These are phyloP conservation scores for Trichosporon asahii DNA, from an alignment of 1,284 basidiomycete species.

Conservation along the genomic window DNA sequence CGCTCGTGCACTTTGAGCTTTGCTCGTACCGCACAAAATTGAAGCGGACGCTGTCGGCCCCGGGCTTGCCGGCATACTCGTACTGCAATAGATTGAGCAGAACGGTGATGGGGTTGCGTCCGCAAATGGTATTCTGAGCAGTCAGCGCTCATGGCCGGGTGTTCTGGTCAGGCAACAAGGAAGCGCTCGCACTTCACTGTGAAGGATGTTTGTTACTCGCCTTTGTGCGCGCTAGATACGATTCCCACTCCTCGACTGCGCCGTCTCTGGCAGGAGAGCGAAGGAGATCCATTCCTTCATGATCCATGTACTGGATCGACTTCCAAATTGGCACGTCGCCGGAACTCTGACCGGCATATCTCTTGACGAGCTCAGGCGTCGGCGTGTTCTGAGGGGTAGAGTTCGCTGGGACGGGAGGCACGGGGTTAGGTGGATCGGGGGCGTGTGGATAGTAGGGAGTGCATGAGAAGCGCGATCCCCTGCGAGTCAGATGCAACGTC, in stretches of 20 bases:
- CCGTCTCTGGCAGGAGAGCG: constrained; percentile 48
- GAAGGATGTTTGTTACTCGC: constrained; percentile 32
- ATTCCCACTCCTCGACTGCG: constrained; percentile 63
- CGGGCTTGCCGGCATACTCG: constrained; percentile 58
- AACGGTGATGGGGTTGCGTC: constrained; percentile 90
- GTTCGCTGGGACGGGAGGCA: constrained; percentile 47
- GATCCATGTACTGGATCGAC: constrained; percentile 54
- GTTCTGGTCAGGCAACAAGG: not conserved
- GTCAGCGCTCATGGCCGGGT: not conserved
- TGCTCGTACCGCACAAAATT: constrained; percentile 90
- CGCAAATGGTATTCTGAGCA: constrained; percentile 89
- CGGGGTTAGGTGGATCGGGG: constrained; percentile 55
- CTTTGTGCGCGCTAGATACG: constrained; percentile 70
- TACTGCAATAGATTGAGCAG: constrained; percentile 70
- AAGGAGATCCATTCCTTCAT: constrained; percentile 43
- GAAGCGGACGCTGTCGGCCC: constrained; percentile 28
- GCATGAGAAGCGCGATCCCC: constrained; percentile 86
- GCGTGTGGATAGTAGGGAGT: constrained; percentile 81
- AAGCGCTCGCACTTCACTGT: no score
- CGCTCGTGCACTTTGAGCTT: constrained; percentile 68
- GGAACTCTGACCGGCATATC: constrained; percentile 55
- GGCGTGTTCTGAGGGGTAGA: constrained; percentile 12
- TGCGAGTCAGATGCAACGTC: constrained; percentile 45
- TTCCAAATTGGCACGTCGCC: constrained; percentile 68
- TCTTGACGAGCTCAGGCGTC: constrained; percentile 40